Evolutionary conservation across 1,284 basidiomycete genomes (phyloP), one percentile per base, ranked within the genome.

Genomic region (Austroboletus olivaceoglutinosus): DNA sequence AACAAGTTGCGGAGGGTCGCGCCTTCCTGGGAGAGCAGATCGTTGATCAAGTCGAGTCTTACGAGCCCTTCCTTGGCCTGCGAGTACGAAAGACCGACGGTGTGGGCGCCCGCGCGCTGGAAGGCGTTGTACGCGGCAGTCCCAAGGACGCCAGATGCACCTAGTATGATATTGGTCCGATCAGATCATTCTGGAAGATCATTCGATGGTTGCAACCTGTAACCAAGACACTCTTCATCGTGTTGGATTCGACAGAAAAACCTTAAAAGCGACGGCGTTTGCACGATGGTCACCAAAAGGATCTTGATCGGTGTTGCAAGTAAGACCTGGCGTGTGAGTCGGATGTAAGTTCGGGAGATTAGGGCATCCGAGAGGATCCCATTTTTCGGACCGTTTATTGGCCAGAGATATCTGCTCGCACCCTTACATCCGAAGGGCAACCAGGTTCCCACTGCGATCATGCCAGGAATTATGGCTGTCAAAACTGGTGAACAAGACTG

Each of bases 101-200:
- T 76, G 49, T 76, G 69, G 53, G 73, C 65, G 16, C 62, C 65
- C 11, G 66, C 64, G 36, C 68, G 52, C 30, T 70, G 73, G 71
- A 89, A 89, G 6, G 85, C 82, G 33, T 72, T 64, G 62, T 79
- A 80, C 7, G 90, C 76, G 6, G 85, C 85, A 11, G 79, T 74
- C 12, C 89, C 89, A 11, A 91, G 76, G 15, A 91, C 77, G 30
- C 89, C 89, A 33, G 89, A 90, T 54, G 89, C 89, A 55, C 89
- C 89, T 88, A 25, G 19, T 19, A 31, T 29, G 38, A 36, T 25
- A 39, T 52, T 27, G 19, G 38, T 36, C 27, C 27, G 16, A 37
- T 60, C 31, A 61, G 47, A 56, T 53, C 44, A 40, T 30, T 42
- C 41, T 8, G 38, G 36, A 33, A 36, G 45, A 44, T n/a, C n/a